Conservation (phyloP, 2,329 filamentous ascomycete genomes). For the Aspergillus fijiensis region DNA sequence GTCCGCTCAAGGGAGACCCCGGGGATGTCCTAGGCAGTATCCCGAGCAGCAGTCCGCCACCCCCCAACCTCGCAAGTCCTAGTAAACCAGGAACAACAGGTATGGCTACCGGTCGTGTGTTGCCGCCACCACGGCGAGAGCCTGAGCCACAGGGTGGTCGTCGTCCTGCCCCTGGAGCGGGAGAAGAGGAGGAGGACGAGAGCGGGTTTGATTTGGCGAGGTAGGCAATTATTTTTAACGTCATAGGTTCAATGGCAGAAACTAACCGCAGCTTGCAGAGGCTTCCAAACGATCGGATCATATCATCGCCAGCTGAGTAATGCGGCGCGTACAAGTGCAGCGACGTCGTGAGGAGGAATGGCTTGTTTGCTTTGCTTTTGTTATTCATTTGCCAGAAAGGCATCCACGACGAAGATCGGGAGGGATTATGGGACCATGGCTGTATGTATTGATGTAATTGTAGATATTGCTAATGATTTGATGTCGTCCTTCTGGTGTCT, state of each 20-base stretch:
- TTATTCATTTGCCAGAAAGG: conserved; percentile 1
- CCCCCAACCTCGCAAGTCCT: conserved; percentile 46
- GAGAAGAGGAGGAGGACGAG: conserved; percentile 43
- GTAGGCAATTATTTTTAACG: conserved; percentile 28
- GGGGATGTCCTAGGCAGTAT: conserved; percentile 40
- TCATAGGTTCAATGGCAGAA: background rate
- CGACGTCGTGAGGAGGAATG: conserved; percentile 18
- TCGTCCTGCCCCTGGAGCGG: conserved; percentile 21
- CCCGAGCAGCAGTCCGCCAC: conserved; percentile 50
- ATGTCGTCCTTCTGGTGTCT: background rate
- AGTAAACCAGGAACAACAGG: conserved; percentile 44
- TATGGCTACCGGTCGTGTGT: conserved; percentile 26
- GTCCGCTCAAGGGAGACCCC: conserved; percentile 46
- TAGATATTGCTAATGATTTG: conserved; percentile 3
- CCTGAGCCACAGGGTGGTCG: conserved; percentile 22
- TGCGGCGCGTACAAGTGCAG: conserved; percentile 38
- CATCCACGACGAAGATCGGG: background rate
- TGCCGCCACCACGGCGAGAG: conserved; percentile 33
- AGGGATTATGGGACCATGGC: background rate
- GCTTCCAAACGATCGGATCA: conserved; percentile 51
- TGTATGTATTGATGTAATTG: conserved; percentile 6
- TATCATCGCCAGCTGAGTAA: conserved; percentile 46
- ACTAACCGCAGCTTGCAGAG: conserved; percentile 29
- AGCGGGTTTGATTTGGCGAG: conserved; percentile 50
- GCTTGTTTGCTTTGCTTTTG: background rate